Conservation (phyloP, 148 eudicot genomes). For the Rhododendron simsii region DNA sequence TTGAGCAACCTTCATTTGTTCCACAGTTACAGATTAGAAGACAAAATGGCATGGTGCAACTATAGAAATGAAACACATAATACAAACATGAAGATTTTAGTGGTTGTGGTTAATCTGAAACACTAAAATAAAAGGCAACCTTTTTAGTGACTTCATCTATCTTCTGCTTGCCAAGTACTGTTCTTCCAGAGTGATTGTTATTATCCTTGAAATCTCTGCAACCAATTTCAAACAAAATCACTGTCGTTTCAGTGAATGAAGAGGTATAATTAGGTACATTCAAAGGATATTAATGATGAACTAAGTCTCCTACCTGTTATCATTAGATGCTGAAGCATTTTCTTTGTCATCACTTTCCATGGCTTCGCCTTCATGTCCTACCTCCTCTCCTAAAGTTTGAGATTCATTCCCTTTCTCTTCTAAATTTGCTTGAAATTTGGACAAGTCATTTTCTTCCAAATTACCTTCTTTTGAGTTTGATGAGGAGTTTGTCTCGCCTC, state of each 20-base stretch:
- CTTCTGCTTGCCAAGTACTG: slow-evolving; percentile 23
- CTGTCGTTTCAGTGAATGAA: background rate
- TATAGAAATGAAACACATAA: background rate
- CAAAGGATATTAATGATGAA: background rate
- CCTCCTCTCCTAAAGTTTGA: slow-evolving; percentile 15
- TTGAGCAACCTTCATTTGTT: slow-evolving; percentile 28
- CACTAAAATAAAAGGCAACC: slow-evolving; percentile 7
- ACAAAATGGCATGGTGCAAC: background rate
- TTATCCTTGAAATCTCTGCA: slow-evolving; percentile 27
- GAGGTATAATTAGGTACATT: background rate
- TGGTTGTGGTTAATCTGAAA: background rate
- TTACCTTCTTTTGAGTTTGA: slow-evolving; percentile 6
- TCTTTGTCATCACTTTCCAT: slow-evolving; percentile 54
- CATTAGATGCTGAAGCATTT: slow-evolving; percentile 40
- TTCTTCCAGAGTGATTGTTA: slow-evolving; percentile 27
- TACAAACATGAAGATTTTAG: background rate
- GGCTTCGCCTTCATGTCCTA: slow-evolving; percentile 7
- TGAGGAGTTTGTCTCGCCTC: slow-evolving; percentile 10
- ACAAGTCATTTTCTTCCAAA: slow-evolving; percentile 8
- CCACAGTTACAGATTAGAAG: background rate
- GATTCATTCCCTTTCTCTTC: slow-evolving; percentile 10
- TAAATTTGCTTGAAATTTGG: slow-evolving; percentile 3
- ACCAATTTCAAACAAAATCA: background rate
- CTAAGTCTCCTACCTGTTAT: slow-evolving; percentile 40
- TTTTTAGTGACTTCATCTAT: slow-evolving; percentile 33